Evolutionary conservation across 176 grass and related monocot genomes (phyloP), one percentile per base, ranked within the genome.

Genomic region (Rhipidocladum racemiflorum): DNA sequence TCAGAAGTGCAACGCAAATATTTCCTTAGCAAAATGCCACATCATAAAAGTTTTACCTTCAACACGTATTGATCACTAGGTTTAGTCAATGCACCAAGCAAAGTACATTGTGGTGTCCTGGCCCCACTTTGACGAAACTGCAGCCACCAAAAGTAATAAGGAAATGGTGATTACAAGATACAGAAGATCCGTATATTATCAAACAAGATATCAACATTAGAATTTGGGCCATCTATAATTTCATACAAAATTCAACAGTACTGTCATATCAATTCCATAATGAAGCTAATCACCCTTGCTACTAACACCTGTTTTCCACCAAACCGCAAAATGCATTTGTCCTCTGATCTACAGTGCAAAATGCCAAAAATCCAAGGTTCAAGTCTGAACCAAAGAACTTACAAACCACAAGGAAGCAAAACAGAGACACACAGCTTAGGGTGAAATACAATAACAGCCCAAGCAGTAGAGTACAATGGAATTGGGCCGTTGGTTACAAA

Each of bases 71-170:
- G 76, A 74, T 93, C 90, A 29, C 35, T 85, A 70, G 90, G 88
- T 77, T 93, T 98, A 34, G 75, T 90, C 82, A 95, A 90, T 28
- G 71, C 82, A 76, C 95, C 95, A 38, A 95, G 70, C 64, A 98
- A 66, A 16, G 90, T 98, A 77, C 95, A 98, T 49, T 98, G 95
- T 16, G 92, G 95, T 81, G 95, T 93, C 65, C 92, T 92, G 48
- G 87, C 87, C 28, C 95, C 85, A 79, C 87, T 93, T 89, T 98
- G 95, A 30, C 44, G 76, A 82, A 91, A 95, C 95, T 95, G 80
- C 68, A 83, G 18, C 46, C 54, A 87, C 32, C 63, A 73, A 85
- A 79, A 75, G 49, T 18, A 82, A 38, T 16, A 78, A 71, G 38
- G 54, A 1, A 54, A 77, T 23, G 11, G 42, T 89, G 36, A 77